Evolutionary conservation across 805 yeast genomes (phyloP), one percentile per base, ranked within the genome.

Genomic region (Hanseniaspora guilliermondii): DNA sequence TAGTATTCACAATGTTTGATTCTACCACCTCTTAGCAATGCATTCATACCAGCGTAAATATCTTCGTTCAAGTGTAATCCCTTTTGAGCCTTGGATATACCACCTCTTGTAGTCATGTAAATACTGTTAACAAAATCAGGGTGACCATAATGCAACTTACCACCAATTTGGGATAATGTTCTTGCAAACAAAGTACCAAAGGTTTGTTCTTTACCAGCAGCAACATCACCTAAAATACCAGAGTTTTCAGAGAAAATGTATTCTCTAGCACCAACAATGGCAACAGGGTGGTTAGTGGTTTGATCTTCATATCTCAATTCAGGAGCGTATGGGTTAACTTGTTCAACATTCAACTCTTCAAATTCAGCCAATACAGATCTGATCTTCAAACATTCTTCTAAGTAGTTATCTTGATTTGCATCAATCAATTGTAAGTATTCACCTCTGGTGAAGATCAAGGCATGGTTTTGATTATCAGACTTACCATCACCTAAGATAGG

Each of bases 191-290:
- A 71, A 0, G 94, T 85, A 72, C 94, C 94, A 65, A 85, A 85
- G 55, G 93, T 84, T 70, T 85, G 94, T 73, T 85, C 94, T 67
- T 85, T 85, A 70, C 93, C 93, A 47, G 94, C 94, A 53, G 94
- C 94, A 65, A 85, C 84, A 72, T 85, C 94, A 73, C 93, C 94
- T 53, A 85, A 72, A 60, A 85, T 80, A 69, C 94, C 94, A 57
- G 87, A 77, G 72, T 83, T 85, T 70, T 85, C 93, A 53, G 91
- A 83, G 77, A 85, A 85, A 63, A 85, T 84, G 68, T 85, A 85
- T 69, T 85, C 94, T 73, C 94, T 76, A 33, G 93, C 87, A 70
- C 94, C 94, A 58, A 85, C 83, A 61, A 85, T 83, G 35, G 94
- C 93, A 59, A 85, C 93, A 37, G 89, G 89, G 62, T 77, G 77